These are phyloP conservation scores for Bifiguratus adelaidae DNA, from an alignment of 192 early-diverging fungal species.

Conservation along the genomic window DNA sequence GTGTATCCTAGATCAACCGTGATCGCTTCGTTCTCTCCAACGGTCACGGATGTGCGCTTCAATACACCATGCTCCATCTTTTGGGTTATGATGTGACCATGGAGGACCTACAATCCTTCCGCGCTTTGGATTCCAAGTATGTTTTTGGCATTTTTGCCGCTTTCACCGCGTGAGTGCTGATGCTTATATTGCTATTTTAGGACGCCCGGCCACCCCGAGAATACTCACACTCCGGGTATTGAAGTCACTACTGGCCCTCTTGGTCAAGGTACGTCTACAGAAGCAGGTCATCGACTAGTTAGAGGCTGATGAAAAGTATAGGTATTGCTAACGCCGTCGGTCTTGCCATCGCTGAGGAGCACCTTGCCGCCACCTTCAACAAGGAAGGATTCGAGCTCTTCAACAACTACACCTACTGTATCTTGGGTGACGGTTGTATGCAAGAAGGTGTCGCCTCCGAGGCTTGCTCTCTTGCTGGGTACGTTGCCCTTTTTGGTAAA, in stretches of 20 bases:
- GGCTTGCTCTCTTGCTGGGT: conserved; percentile 86
- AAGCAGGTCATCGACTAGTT: too few species aligned
- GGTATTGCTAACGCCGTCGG: conserved; percentile 88
- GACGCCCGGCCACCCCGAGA: conserved; percentile 96
- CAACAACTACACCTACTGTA: conserved; percentile 74
- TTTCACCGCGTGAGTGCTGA: too few species aligned
- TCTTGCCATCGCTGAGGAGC: conserved; percentile 81
- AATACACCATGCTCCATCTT: conserved; percentile 86
- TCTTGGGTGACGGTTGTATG: conserved; percentile 93
- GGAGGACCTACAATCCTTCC: conserved; percentile 87
- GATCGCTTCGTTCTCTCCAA: conserved; percentile 98
- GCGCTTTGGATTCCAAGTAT: conserved; percentile 71
- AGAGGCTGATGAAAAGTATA: conserved; percentile 8
- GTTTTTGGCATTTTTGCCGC: too few species aligned
- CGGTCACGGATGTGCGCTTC: conserved; percentile 92
- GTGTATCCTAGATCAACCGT: conserved; percentile 55
- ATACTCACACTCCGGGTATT: conserved; percentile 75
- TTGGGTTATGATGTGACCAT: conserved; percentile 79
- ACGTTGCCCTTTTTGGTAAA: conserved; percentile 7
- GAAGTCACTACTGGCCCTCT: conserved; percentile 97
- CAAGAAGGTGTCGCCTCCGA: conserved; percentile 96
- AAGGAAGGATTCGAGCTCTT: conserved; percentile 76
- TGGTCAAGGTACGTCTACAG: conserved; percentile 66
- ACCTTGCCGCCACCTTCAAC: conserved; percentile 88
- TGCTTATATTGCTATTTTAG: conserved; percentile 24